Percentiles rank a stretch among this genome's conserved stretches.
Conservation (phyloP, 2,329 filamentous ascomycete species). For the Neopestalotiopsis sp. region DNA sequence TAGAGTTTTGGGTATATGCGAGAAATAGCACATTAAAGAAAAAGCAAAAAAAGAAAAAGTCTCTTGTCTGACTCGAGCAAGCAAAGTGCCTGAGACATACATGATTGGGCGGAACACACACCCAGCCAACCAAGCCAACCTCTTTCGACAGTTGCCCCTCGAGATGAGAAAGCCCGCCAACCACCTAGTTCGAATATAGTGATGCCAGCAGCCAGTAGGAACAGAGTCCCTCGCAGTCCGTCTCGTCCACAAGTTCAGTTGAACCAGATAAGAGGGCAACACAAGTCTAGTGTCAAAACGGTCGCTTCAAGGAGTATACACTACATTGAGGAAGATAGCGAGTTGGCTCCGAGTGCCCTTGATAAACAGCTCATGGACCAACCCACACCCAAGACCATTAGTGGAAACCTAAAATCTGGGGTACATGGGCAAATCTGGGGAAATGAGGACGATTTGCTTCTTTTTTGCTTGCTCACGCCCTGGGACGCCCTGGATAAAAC, state of each 20-base stretch:
- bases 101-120: not conserved
- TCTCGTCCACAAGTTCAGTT: no score
- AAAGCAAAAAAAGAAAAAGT: not conserved
- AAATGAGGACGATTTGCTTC: not conserved
- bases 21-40: not conserved
- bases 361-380: no score
- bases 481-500: no score
- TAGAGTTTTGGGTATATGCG: not conserved
- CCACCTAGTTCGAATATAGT: no score
- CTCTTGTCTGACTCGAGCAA: not conserved
- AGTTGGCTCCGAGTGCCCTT: no score
- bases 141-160: not conserved
- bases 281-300: no score
- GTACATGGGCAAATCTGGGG: constrained; percentile 8
- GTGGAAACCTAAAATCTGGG: constrained; percentile 15
- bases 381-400: not conserved
- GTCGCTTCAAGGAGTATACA: no score
- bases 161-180: not conserved
- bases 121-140: not conserved
- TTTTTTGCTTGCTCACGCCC: not conserved
- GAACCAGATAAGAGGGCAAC: no score
- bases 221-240: no score
- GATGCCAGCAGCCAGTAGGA: no score
- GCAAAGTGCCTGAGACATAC: not conserved
- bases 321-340: no score